Evolutionary conservation across 2,329 filamentous ascomycete genomes (phyloP).

Genomic region (Pseudogymnoascus sp.): DNA sequence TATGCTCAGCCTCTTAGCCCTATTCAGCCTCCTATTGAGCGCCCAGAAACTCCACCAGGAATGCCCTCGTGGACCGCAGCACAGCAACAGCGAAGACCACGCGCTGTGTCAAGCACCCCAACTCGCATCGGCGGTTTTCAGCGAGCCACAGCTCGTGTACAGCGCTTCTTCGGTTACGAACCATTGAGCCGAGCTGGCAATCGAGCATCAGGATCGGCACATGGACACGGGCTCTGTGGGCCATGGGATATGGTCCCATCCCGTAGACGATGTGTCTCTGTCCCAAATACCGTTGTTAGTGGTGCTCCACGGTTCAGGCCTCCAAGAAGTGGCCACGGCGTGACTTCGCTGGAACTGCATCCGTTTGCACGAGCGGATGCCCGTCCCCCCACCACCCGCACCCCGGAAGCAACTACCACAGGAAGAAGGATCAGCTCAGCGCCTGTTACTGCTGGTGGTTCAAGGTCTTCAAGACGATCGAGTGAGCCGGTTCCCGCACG

Average conservation of each 20-base stretch:
- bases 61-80: conserved; percentile 29
- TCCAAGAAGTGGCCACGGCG: conserved; percentile 25
- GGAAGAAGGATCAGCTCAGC: neutral
- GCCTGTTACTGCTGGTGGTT: neutral
- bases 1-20: conserved; percentile 27
- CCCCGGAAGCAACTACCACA: neutral
- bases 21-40: conserved; percentile 22
- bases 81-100: conserved; percentile 16
- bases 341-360: conserved; percentile 22
- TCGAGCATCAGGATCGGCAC: conserved; percentile 4
- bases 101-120: conserved; percentile 7
- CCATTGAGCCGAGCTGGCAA: conserved; percentile 13
- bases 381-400: neutral
- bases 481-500: neutral
- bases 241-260: neutral
- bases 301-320: conserved; percentile 25
- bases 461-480: neutral
- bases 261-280: neutral
- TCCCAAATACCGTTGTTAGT: conserved; percentile 1
- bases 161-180: conserved; percentile 7
- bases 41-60: conserved; percentile 27
- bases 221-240: neutral
- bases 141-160: conserved; percentile 12
- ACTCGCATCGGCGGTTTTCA: conserved; percentile 8
- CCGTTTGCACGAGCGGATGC: conserved; percentile 19